Percentiles rank a stretch among this genome's conserved stretches.
Evolutionary conservation across 768 basidiomycete species (phyloP).

Genomic region (Heimioporus sp.): DNA sequence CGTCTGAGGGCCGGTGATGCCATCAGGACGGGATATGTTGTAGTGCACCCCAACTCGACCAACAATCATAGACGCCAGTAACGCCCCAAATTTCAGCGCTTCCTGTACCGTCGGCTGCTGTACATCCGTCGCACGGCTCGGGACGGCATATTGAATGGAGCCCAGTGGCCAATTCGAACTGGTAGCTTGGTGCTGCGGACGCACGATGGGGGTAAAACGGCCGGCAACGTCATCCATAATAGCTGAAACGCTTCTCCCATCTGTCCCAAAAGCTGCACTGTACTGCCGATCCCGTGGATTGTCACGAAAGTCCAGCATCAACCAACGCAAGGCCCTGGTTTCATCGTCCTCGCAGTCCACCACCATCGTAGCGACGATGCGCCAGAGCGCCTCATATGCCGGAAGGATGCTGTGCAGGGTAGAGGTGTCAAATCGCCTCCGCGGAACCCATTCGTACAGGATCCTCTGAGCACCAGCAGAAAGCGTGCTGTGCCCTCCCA

Average conservation of each 20-base stretch:
- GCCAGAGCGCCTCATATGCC: conserved; percentile 62
- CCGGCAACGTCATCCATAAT: conserved; percentile 19
- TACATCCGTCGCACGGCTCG: conserved; percentile 17
- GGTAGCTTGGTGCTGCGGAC: conserved; percentile 3
- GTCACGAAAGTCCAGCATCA: conserved; percentile 39
- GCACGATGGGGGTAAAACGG: conserved; percentile 18
- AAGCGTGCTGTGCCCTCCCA: conserved; percentile 19
- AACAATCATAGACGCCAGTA: conserved; percentile 45
- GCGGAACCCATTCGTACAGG: conserved; percentile 42
- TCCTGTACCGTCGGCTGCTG: conserved; percentile 41
- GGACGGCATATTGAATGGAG: conserved; percentile 13
- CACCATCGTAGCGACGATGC: conserved; percentile 50
- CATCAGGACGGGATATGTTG: conserved; percentile 21
- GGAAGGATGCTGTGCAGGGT: conserved; percentile 56
- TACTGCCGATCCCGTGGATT: conserved; percentile 29
- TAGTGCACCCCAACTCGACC: conserved; percentile 31
- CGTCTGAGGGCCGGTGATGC: conserved; percentile 31
- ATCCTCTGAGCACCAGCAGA: conserved; percentile 33
- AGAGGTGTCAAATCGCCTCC: conserved; percentile 3
- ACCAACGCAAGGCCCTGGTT: conserved; percentile 12
- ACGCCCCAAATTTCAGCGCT: conserved; percentile 50
- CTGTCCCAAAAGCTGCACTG: conserved; percentile 1
- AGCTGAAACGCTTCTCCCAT: conserved; percentile 15
- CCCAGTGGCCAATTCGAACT: conserved; percentile 8
- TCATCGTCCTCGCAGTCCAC: conserved; percentile 29